Evolutionary conservation across 2,329 filamentous ascomycete species (phyloP), one percentile per base, ranked within the genome.

Genomic region (Xylaria multiplex): DNA sequence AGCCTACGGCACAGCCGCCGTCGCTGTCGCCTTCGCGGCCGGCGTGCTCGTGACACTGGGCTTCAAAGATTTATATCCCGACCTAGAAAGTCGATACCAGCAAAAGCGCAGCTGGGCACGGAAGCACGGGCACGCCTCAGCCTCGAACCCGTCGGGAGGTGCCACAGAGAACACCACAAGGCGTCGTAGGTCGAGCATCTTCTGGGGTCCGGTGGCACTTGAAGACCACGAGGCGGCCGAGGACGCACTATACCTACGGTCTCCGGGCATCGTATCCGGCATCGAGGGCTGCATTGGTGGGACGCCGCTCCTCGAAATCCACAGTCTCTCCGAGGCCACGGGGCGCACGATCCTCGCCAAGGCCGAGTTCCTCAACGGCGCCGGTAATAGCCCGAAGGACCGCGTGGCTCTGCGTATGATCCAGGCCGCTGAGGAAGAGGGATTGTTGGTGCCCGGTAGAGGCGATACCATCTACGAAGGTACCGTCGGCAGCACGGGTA

Each of bases 391-490:
- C 72, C 94, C 96, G 46, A 99, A 99, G 79, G 96, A 99, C 79
- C 88, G 96, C 59, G 96, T 99, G 14, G 96, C 96, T 1, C 85
- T 98, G 43, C 91, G 87, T 79, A 96, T 98, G 84, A 97, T 99
- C 77, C 81, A 88, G 50, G 81, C 89, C 78, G 96, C 94, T 49
- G 96, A 99, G 83, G 85, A 88, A 67, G 81, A 86, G 55, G 93
- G 93, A 2, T 83, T 94, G 19, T 81, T 99, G 52, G 86, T 85
- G 0, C 95, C 96, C 0, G 84, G 91, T 71, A 90, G 91, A 24
- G 95, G 95, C 67, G 96, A 99, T 78, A 96, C 92, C 49, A 93
- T 99, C 74, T 99, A 98, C 79, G 96, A 99, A 82, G 96, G 96
- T 70, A 99, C 96, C 1, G 94, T 97, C 16, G 96, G 96, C 66